Base-by-base conservation (phyloP, 2,329 filamentous ascomycete species). In the Fusarium gaditjirri region DNA sequence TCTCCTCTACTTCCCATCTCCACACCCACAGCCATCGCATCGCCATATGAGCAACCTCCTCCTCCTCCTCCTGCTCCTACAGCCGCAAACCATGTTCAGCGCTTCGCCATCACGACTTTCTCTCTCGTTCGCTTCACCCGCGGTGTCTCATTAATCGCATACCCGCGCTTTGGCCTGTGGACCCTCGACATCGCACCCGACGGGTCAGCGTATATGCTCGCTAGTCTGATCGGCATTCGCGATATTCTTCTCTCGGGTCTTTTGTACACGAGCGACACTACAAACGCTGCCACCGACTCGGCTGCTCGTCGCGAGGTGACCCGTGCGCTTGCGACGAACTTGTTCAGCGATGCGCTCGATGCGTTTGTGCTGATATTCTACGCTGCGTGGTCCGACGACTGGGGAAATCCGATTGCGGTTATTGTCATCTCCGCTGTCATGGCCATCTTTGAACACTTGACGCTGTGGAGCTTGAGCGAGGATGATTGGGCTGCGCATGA, bases 351-450 rank as follows among this genome's bases (percentile, higher is more conserved):
- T 72, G 78, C 78, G 63, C 74, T 79, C 46, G 79, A 81, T 71
- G 77, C 80, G 10, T 80, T 79, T 33, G 75, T 80, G 42, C 72
- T 81, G 57, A 79, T 81, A 52, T 80, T 81, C 57, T 78, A 78
- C 25, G 78, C 78, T 23, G 79, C 78, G 3, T 79, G 78, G 75
- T 76, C 76, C 2, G 71, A 74, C 27, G 74, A 76, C 53, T 78
- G 78, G 76, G 71, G 75, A 8, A 77, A 76, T 54, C 78, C 77
- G 10, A 65, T 80, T 6, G 59, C 68, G 6, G 78, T 76, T 25
- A 80, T 81, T 17, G 65, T 75, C 25, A 70, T 76, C 27, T 76
- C 78, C 9, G 78, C 78, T 13, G 56, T 80, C 44, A 72, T 80
- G 59, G 80, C 80, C 3, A 72, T 80, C 16, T 50, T 77, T 25